These are phyloP conservation scores for Eucalyptus guilfoylei DNA, from an alignment of 345 rosid genomes.

Conservation along the genomic window DNA sequence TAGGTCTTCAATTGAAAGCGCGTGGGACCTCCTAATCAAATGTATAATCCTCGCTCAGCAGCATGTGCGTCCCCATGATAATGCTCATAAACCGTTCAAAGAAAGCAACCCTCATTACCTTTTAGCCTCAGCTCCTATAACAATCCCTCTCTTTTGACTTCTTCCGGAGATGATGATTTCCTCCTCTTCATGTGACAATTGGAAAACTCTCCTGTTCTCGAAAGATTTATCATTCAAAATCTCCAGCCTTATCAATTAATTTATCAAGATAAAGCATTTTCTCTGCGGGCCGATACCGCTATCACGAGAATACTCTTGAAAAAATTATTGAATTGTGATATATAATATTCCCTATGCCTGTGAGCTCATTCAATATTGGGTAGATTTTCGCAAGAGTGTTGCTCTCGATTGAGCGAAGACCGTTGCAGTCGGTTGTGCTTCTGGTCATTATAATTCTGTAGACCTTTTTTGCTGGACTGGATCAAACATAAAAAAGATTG, in stretches of 20 bases:
- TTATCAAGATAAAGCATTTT: neutral
- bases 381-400: neutral
- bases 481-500: neutral
- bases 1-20: neutral
- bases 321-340: neutral
- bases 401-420: neutral
- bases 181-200: neutral
- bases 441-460: neutral
- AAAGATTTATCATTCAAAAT: neutral
- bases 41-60: neutral
- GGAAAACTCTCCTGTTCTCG: neutral
- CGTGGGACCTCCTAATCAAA: neutral
- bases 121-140: neutral
- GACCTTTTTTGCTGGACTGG: neutral
- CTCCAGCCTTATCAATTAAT: neutral
- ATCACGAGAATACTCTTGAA: neutral
- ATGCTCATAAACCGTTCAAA: neutral
- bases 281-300: neutral
- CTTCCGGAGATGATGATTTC: neutral
- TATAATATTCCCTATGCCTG: neutral
- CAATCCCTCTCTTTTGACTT: neutral
- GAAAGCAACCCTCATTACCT: neutral
- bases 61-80: constrained; percentile 7
- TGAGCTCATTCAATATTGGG: neutral
- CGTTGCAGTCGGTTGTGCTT: neutral